Evolutionary conservation across 495 filamentous ascomycete species (phyloP), one percentile per base, ranked within the genome.

Genomic region (Chaetomium cochliodes): DNA sequence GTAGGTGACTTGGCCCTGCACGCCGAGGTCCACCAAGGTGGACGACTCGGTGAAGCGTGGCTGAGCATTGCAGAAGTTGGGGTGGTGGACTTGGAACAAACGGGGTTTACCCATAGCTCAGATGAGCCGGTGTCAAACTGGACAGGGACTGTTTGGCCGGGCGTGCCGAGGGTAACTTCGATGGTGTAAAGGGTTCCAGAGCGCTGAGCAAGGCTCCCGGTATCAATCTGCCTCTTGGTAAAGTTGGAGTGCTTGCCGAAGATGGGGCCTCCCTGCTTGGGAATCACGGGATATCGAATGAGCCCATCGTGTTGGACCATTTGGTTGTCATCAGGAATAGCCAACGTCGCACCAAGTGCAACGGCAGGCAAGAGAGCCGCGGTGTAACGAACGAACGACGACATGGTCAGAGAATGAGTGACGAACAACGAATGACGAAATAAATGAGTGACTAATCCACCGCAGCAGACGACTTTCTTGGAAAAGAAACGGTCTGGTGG

Each of bases 41-140:
- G 70, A 61, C 1, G 69, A 72, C 13, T 9, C 22, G 28, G 76
- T 76, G 60, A 77, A 78, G 3, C 69, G 67, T 0, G 70, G 74
- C 51, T 77, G 71, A 0, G 59, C 53, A 2, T 64, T 15, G 64
- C 77, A 80, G 22, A 61, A 72, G 61, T n/a, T 63, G 67, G 55
- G 7, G 50, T 26, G n/a, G n/a, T 60, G 18, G 70, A 59, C 54
- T 65, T 30, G 50, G 58, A 58, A 33, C 67, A 72, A 15, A 28
- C 47, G 9, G 67, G 67, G 30, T 72, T 69, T 50, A 65, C 69
- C 77, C 77, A 81, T 1, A 79, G 68, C 65, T 81, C 78, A 20
- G 74, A 75, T 11, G 75, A 77, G 30, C 78, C 77, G 3, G 79
- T 81, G 46, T 80, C 78, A 56, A 81, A 67, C 12, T 73, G 67